A percentile compares a stretch with the other conserved stretches of the same genome.
phyloP scores from a whole-genome alignment of 768 basidiomycete species.

The Stropharia rugosoannulata region DNA sequence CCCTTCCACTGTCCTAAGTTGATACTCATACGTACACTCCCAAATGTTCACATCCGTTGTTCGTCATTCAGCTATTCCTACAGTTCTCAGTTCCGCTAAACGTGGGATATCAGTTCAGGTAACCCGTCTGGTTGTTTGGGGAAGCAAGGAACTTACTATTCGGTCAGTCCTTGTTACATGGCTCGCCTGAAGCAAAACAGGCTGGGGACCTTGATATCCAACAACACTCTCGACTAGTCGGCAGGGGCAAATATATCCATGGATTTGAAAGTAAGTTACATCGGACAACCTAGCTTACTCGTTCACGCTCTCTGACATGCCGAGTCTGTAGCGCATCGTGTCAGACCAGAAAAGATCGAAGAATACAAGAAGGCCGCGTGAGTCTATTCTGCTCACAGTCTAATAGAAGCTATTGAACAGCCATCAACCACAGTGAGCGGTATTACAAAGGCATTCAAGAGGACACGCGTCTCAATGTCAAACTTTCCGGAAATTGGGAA shows the following conservation, averaged over 20 bases:
- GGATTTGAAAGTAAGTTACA: conserved; percentile 70
- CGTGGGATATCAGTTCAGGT: conserved; percentile 69
- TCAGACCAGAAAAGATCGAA: conserved; percentile 77
- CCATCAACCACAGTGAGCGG: conserved; percentile 51
- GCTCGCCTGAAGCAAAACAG: conserved; percentile 86
- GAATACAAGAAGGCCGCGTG: conserved; percentile 91
- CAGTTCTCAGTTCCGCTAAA: conserved; percentile 25
- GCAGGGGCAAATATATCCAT: conserved; percentile 92
- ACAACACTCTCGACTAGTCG: conserved; percentile 88
- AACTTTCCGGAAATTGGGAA: conserved; percentile 95
- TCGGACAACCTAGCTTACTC: neutral
- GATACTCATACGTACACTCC: conserved; percentile 14
- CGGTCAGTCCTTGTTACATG: conserved; percentile 80
- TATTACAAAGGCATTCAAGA: conserved; percentile 83
- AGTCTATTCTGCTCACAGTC: conserved; percentile 24
- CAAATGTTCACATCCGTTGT: conserved; percentile 31
- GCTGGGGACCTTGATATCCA: conserved; percentile 74
- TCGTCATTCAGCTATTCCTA: conserved; percentile 27
- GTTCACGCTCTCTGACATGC: conserved; percentile 2
- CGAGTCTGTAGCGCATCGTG: conserved; percentile 66
- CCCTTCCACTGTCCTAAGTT: conserved; percentile 5
- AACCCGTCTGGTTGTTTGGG: conserved; percentile 1
- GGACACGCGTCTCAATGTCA: conserved; percentile 73
- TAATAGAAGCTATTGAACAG: neutral
- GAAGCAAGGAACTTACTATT: neutral